Evolutionary conservation across 441 rosid genomes (phyloP).

Genomic region (Aquilaria agallochum): DNA sequence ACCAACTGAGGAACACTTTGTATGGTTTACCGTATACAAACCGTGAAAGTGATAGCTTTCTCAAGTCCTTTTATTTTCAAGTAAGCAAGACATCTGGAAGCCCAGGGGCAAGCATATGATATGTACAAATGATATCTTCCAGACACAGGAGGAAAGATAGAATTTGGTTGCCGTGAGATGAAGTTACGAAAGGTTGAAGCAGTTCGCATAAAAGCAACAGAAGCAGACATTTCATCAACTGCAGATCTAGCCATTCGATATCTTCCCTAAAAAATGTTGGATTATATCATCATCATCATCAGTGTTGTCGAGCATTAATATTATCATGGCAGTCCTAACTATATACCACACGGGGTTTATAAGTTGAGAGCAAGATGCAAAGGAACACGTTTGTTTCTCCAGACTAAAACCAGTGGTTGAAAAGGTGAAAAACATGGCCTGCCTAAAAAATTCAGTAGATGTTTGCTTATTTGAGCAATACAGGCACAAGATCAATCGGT

Average conservation of each 20-base stretch:
- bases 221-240: conserved; percentile 59
- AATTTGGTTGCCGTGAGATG: conserved; percentile 49
- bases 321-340: too few species aligned
- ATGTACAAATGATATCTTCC: conserved; percentile 93
- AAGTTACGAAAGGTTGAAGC: conserved; percentile 80
- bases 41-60: conserved; percentile 71
- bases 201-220: conserved; percentile 74
- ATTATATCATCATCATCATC: conserved; percentile 3
- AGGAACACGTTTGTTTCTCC: too few species aligned
- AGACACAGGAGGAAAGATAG: conserved; percentile 76
- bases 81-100: conserved; percentile 79
- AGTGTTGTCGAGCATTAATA: too few species aligned
- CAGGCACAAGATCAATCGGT: too few species aligned
- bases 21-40: conserved; percentile 33
- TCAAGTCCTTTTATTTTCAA: conserved; percentile 86
- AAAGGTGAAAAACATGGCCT: too few species aligned
- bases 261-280: conserved; percentile 17
- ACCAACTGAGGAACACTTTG: background rate
- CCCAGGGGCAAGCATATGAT: conserved; percentile 98
- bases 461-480: too few species aligned
- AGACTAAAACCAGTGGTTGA: too few species aligned
- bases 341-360: too few species aligned
- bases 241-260: conserved; percentile 72
- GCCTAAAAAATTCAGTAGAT: too few species aligned
- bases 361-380: too few species aligned